Conservation (phyloP, 305 asterid species). For the Fraxinus sp. region DNA sequence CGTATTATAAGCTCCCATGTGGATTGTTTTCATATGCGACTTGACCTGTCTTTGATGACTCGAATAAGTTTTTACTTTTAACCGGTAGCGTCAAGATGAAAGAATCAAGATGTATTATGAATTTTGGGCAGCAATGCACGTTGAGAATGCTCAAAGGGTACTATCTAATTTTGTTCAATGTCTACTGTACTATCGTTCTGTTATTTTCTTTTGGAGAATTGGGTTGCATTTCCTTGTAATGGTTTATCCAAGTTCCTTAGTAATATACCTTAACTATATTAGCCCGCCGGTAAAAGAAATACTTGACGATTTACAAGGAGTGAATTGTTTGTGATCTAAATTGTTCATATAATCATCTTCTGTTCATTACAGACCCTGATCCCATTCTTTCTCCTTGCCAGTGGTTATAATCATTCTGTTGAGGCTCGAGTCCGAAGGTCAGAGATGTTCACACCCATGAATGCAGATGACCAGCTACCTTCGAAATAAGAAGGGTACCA, state of each 20-base stretch:
- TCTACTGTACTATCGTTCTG: background rate
- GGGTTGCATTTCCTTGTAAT: background rate
- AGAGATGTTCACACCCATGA: background rate
- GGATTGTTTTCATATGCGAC: background rate
- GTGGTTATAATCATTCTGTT: background rate
- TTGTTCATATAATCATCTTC: background rate
- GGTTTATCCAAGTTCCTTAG: background rate
- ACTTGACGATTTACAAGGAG: background rate
- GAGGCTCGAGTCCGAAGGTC: conserved; percentile 10
- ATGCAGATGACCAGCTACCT: conserved; percentile 2
- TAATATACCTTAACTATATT: background rate
- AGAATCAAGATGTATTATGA: background rate
- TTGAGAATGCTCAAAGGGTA: background rate
- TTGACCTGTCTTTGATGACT: background rate
- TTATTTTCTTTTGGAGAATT: background rate
- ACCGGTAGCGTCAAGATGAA: background rate
- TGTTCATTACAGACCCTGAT: background rate
- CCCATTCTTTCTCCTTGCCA: background rate
- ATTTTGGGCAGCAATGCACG: background rate
- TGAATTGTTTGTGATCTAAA: background rate
- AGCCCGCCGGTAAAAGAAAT: background rate
- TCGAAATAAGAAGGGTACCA: background rate
- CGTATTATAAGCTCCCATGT: background rate
- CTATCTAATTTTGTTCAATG: background rate
- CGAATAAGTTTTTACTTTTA: background rate